Conservation (phyloP, 1,139 yeast species). For the Zygoascus hellenicus region DNA sequence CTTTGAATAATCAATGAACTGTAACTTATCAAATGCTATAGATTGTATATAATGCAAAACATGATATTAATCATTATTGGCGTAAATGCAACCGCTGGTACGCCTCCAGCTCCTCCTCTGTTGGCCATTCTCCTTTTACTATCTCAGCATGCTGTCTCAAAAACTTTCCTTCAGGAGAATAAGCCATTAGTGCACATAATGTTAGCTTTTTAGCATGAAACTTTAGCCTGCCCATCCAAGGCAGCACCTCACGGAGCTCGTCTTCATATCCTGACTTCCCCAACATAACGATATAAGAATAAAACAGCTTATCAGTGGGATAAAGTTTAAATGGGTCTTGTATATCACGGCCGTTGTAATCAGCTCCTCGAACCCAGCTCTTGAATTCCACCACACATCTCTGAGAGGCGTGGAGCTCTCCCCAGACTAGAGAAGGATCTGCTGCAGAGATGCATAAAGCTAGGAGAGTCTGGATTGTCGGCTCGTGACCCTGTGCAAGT, state of each 20-base stretch:
- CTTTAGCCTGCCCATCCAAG: conserved; percentile 54
- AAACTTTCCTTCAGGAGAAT: conserved; percentile 30
- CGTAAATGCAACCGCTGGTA: conserved; percentile 7
- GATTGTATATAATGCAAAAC: no score
- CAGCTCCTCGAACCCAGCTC: conserved; percentile 32
- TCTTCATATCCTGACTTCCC: conserved; percentile 43
- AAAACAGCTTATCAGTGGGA: conserved; percentile 49
- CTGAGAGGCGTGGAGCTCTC: conserved; percentile 50
- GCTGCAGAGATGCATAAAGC: conserved; percentile 28
- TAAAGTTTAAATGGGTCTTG: conserved; percentile 33
- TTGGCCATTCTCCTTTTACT: conserved; percentile 30
- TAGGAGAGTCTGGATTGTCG: conserved; percentile 22
- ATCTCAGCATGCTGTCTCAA: conserved; percentile 27
- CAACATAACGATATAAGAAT: conserved; percentile 47
- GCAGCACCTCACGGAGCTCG: conserved; percentile 48
- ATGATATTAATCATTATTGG: no score
- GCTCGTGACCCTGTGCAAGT: conserved; percentile 20
- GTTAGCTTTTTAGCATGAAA: conserved; percentile 40
- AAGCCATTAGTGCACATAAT: conserved; percentile 29
- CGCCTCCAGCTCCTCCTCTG: conserved; percentile 23
- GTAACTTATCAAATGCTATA: background rate
- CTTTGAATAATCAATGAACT: background rate
- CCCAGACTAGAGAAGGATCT: conserved; percentile 39
- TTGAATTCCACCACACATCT: conserved; percentile 57
- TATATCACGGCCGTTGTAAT: conserved; percentile 27